Conservation (phyloP, 345 rosid species). For the Salix purpurea region DNA sequence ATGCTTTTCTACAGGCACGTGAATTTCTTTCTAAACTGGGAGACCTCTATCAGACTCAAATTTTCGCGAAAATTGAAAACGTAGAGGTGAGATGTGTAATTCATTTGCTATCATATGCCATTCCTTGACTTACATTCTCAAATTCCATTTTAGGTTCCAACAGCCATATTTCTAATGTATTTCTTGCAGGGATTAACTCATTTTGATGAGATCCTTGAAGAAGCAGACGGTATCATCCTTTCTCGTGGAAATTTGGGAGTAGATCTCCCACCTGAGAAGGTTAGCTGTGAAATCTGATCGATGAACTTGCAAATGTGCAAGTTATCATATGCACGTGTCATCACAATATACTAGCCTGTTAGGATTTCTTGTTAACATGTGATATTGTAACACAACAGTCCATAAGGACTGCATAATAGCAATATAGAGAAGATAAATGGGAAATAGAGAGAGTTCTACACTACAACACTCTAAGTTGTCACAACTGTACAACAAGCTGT, state of each 20-base stretch:
- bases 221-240: constrained; percentile 65
- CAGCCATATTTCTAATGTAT: constrained; percentile 1
- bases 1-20: constrained; percentile 46
- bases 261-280: constrained; percentile 80
- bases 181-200: constrained; percentile 47
- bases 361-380: not conserved
- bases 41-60: constrained; percentile 53
- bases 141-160: constrained; percentile 8
- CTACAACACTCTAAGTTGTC: not conserved
- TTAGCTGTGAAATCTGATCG: constrained; percentile 6
- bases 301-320: not conserved
- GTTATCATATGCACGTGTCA: not conserved
- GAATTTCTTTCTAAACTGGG: constrained; percentile 47
- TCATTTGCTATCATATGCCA: not conserved
- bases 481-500: not conserved
- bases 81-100: constrained; percentile 41
- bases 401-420: not conserved
- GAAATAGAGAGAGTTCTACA: not conserved
- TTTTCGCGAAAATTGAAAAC: constrained; percentile 67
- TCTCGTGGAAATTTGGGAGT: constrained; percentile 73
- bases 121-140: not conserved
- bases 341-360: not conserved
- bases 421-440: not conserved
- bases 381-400: not conserved
- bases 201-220: constrained; percentile 68